Evolutionary conservation across 176 grass and related monocot genomes (phyloP), one percentile per base, ranked within the genome.

Genomic region (Cocos nucifera): DNA sequence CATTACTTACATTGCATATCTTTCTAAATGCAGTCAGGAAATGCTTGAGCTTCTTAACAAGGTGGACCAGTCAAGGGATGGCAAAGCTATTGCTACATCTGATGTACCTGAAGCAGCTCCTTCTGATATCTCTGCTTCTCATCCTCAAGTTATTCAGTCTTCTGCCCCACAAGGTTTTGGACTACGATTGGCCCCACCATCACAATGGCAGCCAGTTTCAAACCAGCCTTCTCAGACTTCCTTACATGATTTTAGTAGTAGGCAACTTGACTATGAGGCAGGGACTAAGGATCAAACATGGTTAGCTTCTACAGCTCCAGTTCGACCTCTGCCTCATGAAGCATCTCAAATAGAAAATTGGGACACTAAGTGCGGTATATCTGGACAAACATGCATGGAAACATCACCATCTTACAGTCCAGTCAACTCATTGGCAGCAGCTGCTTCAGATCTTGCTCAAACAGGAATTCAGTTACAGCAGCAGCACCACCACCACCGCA

Each of bases 21-120:
- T 73, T 54, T 20, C 57, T 61, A 53, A 15, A 54, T 60, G 70
- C 58, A 73, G 70, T 50, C 50, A 73, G 35, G 54, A 73, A 48
- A 73, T 73, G 59, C 70, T 63, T 55, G 70, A 63, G 19, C 70
- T 73, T 63, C 58, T 73, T 44, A 51, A 62, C 49, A 73, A 73
- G 51, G 59, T 73, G 50, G 70, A 73, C 6, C 59, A 56, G 51
- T 73, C 70, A 55, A 55, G 25, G 28, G 55, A 73, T 48, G 27
- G 17, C 48, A 55, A 54, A 50, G 35, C 50, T 63, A 19, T 63
- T 7, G 19, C 28, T 53, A 17, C 24, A 35, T 53, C 50, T 53
- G 58, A 55, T 39, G 17, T 51, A 10, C 6, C 24, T 16, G 15
- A 17, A 63, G 49, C 20, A 22, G 14, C 26, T 44, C 19, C 7